These are phyloP conservation scores for Nyssa sinensis DNA, from an alignment of 148 eudicot species.

Conservation along the genomic window DNA sequence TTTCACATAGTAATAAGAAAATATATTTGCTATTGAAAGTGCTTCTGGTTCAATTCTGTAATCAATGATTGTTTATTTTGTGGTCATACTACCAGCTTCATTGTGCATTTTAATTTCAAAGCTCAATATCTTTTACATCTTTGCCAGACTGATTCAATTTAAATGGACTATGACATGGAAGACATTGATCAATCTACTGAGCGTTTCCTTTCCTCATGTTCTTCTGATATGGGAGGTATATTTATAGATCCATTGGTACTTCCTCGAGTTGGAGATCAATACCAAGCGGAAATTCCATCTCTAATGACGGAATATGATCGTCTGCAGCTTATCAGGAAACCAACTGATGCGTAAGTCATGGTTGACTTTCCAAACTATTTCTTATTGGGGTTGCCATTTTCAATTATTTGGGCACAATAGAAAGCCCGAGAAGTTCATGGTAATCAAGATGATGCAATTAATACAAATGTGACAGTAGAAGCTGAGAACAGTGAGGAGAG, in stretches of 20 bases:
- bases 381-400: constrained; percentile 24
- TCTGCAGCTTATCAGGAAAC: constrained; percentile 11
- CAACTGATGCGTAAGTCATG: constrained; percentile 7
- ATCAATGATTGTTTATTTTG: not conserved
- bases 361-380: constrained; percentile 11
- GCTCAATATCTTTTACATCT: not conserved
- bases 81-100: not conserved
- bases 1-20: not conserved
- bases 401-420: constrained; percentile 23
- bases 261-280: constrained; percentile 27
- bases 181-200: not conserved
- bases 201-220: constrained; percentile 17
- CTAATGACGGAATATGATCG: constrained; percentile 14
- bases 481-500: not conserved
- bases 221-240: constrained; percentile 13
- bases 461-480: not conserved
- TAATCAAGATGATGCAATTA: not conserved
- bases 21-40: no score
- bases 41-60: no score
- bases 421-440: not conserved
- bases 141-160: constrained; percentile 1
- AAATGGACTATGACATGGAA: constrained; percentile 16
- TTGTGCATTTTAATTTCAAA: not conserved
- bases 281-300: constrained; percentile 34
- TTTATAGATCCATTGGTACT: constrained; percentile 13